phyloP scores from a whole-genome alignment of 331 rosid genomes.

The Saraca asoca region DNA sequence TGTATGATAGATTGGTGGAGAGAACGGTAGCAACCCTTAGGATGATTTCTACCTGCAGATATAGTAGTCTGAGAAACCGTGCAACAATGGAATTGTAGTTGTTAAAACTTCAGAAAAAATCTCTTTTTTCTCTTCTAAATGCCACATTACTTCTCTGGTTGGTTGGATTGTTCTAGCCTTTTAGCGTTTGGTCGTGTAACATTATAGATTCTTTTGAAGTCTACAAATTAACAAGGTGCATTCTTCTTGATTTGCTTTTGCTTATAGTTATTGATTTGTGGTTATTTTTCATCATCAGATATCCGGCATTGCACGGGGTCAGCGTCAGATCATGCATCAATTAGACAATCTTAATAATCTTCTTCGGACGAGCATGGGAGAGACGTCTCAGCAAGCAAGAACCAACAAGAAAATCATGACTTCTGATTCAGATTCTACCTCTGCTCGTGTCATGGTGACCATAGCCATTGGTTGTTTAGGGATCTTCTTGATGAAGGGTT shows the following conservation, averaged over 20 bases:
- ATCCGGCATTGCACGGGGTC: constrained; percentile 62
- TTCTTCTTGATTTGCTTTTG: background rate
- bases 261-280: constrained; percentile 16
- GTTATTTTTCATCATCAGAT: constrained; percentile 46
- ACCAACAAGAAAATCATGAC: constrained; percentile 48
- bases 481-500: constrained; percentile 60
- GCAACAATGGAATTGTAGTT: too few relatives aligned
- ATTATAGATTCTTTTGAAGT: too few relatives aligned
- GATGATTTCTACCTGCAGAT: too few relatives aligned
- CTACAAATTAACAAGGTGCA: too few relatives aligned
- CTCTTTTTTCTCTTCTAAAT: too few relatives aligned
- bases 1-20: too few relatives aligned
- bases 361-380: constrained; percentile 55
- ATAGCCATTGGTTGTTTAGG: constrained; percentile 72
- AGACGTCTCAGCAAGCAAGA: constrained; percentile 53
- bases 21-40: too few relatives aligned
- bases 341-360: constrained; percentile 74
- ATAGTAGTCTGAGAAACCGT: too few relatives aligned
- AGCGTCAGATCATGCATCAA: constrained; percentile 84
- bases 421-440: constrained; percentile 39
- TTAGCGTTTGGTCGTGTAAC: too few relatives aligned
- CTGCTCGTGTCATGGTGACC: constrained; percentile 40
- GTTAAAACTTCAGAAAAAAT: too few relatives aligned
- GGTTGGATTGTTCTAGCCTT: too few relatives aligned
- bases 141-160: too few relatives aligned